Conservation (phyloP, 208 protist species). For the Leishmania braziliensis region DNA sequence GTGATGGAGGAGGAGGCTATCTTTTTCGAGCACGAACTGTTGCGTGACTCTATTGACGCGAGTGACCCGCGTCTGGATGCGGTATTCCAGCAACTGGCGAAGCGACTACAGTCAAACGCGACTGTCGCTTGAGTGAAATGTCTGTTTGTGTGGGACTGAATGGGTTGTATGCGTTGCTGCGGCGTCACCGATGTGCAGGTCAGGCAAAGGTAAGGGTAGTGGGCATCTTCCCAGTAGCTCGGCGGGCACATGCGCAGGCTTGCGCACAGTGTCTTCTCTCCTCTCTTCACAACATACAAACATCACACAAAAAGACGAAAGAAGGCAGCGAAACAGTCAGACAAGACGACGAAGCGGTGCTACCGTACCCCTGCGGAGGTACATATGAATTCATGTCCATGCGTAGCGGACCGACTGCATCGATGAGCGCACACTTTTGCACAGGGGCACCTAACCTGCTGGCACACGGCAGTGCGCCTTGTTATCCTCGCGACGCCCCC, state of each 20-base stretch:
- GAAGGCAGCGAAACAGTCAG: neutral
- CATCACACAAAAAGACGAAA: neutral
- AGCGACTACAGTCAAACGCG: neutral
- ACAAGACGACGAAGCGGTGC: too few relatives aligned
- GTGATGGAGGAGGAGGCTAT: constrained; percentile 81
- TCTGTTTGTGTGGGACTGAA: neutral
- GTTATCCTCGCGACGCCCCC: neutral
- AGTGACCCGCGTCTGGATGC: constrained; percentile 11
- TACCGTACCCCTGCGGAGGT: too few relatives aligned
- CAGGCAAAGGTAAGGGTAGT: neutral
- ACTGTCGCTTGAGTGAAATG: neutral
- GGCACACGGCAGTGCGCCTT: neutral
- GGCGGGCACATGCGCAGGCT: neutral
- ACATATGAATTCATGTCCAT: neutral
- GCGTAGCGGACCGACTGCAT: neutral
- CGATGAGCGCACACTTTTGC: neutral
- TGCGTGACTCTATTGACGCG: constrained; percentile 12
- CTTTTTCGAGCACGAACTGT: constrained; percentile 47
- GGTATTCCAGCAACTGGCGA: constrained; percentile 23
- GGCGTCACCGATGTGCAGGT: neutral
- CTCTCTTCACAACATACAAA: neutral
- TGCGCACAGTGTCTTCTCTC: neutral
- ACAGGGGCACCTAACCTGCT: neutral
- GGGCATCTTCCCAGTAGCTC: neutral
- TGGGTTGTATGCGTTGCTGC: neutral